phyloP scores from a whole-genome alignment of 306 rosid species.

The Medicago lupulina region DNA sequence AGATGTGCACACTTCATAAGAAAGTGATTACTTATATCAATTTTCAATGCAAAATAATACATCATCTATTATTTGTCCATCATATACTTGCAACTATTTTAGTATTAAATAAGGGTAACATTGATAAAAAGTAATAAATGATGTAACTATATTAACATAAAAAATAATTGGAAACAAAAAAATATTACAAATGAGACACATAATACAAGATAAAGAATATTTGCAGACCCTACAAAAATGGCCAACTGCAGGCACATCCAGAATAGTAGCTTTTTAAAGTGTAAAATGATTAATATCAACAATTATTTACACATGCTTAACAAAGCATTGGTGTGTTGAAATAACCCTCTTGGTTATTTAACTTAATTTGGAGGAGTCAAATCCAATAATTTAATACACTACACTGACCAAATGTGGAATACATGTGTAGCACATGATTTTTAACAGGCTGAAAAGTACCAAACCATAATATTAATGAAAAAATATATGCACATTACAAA shows the following conservation, averaged over 20 bases:
- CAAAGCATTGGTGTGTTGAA: not conserved
- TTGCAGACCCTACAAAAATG: no score
- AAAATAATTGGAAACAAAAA: no score
- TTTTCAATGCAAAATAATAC: no score
- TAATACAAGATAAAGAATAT: no score
- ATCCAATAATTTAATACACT: slow-evolving; percentile 2
- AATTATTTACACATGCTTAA: not conserved
- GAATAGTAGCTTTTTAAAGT: not conserved
- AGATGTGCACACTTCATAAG: no score
- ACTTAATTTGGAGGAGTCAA: not conserved
- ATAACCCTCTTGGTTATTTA: not conserved
- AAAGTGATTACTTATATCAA: no score
- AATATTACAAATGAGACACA: no score
- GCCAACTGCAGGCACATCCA: not conserved
- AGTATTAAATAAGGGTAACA: no score
- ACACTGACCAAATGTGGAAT: slow-evolving; percentile 22
- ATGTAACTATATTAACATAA: no score
- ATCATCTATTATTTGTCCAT: no score
- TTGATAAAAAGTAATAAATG: no score
- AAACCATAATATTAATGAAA: slow-evolving; percentile 19
- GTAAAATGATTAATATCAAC: not conserved
- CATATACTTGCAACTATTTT: no score
- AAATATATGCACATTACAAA: slow-evolving; percentile 33
- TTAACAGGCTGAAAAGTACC: slow-evolving; percentile 36
- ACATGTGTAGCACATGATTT: slow-evolving; percentile 33